Conservation (phyloP, 176 grass and related monocot genomes). For the Carex parvula region DNA sequence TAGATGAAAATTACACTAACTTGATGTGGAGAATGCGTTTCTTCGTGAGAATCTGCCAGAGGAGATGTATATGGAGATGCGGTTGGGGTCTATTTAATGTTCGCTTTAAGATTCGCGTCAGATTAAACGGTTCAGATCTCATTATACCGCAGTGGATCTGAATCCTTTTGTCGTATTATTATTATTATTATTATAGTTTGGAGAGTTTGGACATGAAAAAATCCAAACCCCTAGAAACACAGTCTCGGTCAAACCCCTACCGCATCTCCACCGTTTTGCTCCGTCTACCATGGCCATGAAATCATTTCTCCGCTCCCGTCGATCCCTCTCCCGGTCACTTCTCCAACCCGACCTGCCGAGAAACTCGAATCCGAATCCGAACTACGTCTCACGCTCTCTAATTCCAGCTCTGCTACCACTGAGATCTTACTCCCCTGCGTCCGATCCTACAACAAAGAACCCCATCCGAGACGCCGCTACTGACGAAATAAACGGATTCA, state of each 20-base stretch:
- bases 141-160: no score
- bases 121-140: no score
- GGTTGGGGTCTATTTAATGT: no score
- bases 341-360: neutral
- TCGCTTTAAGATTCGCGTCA: no score
- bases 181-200: no score
- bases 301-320: constrained; percentile 25
- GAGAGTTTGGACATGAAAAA: neutral
- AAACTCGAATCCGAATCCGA: neutral
- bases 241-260: neutral
- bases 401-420: constrained; percentile 18
- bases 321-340: constrained; percentile 22
- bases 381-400: neutral
- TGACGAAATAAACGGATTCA: neutral
- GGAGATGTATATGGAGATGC: no score
- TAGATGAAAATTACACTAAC: no score
- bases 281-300: neutral
- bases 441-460: constrained; percentile 23
- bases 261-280: neutral
- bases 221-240: neutral
- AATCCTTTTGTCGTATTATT: no score
- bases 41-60: no score
- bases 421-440: constrained; percentile 16
- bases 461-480: neutral
- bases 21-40: no score